These are phyloP conservation scores for Phytophthora pseudosyringae DNA, from an alignment of 352 stramenopile species.

Conservation along the genomic window DNA sequence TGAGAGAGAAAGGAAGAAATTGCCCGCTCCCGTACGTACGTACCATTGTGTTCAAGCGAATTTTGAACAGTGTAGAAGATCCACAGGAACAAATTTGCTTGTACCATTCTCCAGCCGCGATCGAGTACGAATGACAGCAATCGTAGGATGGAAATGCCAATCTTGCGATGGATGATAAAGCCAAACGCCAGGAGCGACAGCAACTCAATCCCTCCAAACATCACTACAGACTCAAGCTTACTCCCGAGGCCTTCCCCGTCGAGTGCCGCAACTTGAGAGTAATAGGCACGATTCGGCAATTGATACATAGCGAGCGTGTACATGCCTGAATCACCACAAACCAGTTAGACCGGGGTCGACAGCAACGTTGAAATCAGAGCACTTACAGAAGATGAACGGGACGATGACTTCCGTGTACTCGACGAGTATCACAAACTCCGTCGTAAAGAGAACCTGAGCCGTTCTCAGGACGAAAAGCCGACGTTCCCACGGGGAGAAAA, in stretches of 20 bases:
- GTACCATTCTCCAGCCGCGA: conserved; percentile 9
- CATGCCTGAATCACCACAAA: background rate
- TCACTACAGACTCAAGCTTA: background rate
- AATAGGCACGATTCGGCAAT: conserved; percentile 7
- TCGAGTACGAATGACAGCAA: conserved; percentile 10
- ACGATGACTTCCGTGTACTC: conserved; percentile 18
- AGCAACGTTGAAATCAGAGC: background rate
- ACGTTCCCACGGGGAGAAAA: conserved; percentile 14
- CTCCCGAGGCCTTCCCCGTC: background rate
- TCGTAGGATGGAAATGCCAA: conserved; percentile 6
- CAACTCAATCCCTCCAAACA: background rate
- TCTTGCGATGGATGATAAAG: conserved; percentile 4
- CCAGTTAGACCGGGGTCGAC: background rate
- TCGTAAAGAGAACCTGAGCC: conserved; percentile 8
- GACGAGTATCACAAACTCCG: conserved; percentile 14
- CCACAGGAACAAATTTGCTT: conserved; percentile 17
- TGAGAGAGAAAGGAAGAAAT: background rate
- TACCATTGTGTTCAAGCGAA: conserved; percentile 14
- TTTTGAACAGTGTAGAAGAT: conserved; percentile 21
- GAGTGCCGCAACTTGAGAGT: conserved; percentile 1
- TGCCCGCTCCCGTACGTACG: background rate
- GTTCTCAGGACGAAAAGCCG: conserved; percentile 9
- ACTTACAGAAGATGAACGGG: conserved; percentile 13
- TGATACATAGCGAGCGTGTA: conserved; percentile 5
- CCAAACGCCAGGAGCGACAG: conserved; percentile 3